Percentiles rank a stretch among this genome's conserved stretches.
phyloP scores from a whole-genome alignment of 257 asterid species.

The Nicotiana knightiana region DNA sequence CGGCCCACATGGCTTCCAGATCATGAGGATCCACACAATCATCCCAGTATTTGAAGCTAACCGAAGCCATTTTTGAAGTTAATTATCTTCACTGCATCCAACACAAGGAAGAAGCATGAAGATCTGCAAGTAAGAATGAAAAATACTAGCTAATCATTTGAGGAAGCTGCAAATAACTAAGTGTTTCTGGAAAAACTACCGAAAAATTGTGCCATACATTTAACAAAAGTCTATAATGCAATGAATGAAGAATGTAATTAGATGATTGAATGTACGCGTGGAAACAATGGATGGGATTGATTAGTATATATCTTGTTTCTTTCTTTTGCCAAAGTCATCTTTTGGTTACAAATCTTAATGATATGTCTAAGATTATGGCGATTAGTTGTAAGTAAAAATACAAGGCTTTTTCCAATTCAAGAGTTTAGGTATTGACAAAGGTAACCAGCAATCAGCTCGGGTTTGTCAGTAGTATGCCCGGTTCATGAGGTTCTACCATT shows the following conservation, averaged over 20 bases:
- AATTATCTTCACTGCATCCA: not conserved
- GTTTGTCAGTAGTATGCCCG: no score
- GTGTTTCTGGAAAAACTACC: not conserved
- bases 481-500: no score
- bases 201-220: not conserved
- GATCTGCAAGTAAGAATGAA: not conserved
- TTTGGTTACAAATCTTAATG: not conserved
- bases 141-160: not conserved
- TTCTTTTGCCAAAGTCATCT: not conserved
- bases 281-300: no score
- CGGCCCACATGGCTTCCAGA: slow-evolving; percentile 81
- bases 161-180: not conserved
- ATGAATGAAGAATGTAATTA: no score
- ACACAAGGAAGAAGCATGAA: not conserved
- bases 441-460: no score
- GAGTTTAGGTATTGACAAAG: not conserved
- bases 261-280: no score
- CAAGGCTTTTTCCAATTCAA: not conserved
- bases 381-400: no score
- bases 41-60: slow-evolving; percentile 87
- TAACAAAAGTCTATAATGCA: no score
- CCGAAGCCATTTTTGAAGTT: slow-evolving; percentile 36
- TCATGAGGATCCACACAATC: slow-evolving; percentile 82
- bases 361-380: not conserved
- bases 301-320: no score